A percentile compares a stretch with the other conserved stretches of the same genome.
These are phyloP conservation scores for Ophiostoma ips DNA, from an alignment of 2,329 filamentous ascomycete genomes.

Conservation along the genomic window DNA sequence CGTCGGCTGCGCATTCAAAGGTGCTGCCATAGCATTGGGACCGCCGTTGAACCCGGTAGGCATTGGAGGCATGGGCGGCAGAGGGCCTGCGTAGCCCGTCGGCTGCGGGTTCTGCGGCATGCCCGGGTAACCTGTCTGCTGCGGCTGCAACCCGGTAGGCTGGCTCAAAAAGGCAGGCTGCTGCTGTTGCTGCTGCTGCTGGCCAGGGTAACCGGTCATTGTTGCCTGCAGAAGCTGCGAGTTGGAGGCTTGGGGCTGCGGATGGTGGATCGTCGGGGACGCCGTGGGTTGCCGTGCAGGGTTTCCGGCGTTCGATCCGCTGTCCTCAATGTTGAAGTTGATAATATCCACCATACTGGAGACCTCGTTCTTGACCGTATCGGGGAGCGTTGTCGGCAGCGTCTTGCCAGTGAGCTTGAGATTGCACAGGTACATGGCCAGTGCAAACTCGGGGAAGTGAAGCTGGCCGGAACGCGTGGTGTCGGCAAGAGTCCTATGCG, in stretches of 20 bases:
- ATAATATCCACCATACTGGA: conserved; percentile 99
- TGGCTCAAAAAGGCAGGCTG: conserved; percentile 45
- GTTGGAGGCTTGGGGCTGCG: conserved; percentile 61
- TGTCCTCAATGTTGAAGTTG: conserved; percentile 79
- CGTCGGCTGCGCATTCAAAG: conserved; percentile 85
- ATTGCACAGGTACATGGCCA: conserved; percentile 98
- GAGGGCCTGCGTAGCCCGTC: conserved; percentile 67
- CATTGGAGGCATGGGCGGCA: conserved; percentile 78
- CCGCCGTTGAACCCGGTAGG: conserved; percentile 41
- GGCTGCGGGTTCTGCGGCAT: conserved; percentile 50
- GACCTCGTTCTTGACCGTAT: conserved; percentile 86
- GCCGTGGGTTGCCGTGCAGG: conserved; percentile 37
- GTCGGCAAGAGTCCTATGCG: conserved; percentile 68
- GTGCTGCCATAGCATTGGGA: conserved; percentile 50
- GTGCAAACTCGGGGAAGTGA: conserved; percentile 91
- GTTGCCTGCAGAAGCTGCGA: conserved; percentile 49
- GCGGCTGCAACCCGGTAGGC: conserved; percentile 45
- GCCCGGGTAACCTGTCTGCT: conserved; percentile 57
- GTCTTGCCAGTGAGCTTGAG: conserved; percentile 77
- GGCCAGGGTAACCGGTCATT: conserved; percentile 53
- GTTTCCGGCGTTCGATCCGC: conserved; percentile 54
- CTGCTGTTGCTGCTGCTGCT: conserved; percentile 30
- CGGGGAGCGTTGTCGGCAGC: conserved; percentile 61
- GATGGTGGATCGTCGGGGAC: conserved; percentile 47
- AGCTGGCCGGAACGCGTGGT: conserved; percentile 93